phyloP scores from a whole-genome alignment of 2,329 filamentous ascomycete species.

The Pseudogymnoascus sp. region DNA sequence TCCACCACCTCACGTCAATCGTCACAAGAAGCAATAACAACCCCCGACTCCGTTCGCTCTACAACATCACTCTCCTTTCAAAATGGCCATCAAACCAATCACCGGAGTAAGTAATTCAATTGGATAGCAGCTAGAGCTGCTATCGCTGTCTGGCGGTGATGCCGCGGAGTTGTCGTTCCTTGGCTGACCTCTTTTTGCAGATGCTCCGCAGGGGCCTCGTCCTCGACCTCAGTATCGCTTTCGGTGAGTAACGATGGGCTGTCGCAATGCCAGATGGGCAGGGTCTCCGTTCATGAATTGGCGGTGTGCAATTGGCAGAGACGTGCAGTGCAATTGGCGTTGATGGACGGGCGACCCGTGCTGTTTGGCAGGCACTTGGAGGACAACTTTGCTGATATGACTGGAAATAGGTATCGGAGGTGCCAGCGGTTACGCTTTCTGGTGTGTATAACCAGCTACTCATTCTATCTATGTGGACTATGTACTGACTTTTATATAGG shows the following conservation, averaged over 20 bases:
- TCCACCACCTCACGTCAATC: slow-evolving; percentile 18
- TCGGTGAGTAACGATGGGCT: slow-evolving; percentile 36
- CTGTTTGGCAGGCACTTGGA: slow-evolving; percentile 4
- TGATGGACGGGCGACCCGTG: neutral
- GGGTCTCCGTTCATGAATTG: neutral
- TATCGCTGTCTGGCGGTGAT: neutral
- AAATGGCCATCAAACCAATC: slow-evolving; percentile 31
- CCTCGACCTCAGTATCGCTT: slow-evolving; percentile 48
- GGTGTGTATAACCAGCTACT: slow-evolving; percentile 36
- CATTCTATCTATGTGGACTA: neutral
- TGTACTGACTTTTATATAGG: slow-evolving; percentile 16
- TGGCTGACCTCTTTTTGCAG: slow-evolving; percentile 31
- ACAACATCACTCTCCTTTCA: slow-evolving; percentile 12
- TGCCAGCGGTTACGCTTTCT: slow-evolving; percentile 45
- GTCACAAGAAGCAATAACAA: slow-evolving; percentile 22
- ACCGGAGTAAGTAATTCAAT: slow-evolving; percentile 27
- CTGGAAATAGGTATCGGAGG: slow-evolving; percentile 42
- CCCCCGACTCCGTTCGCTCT: slow-evolving; percentile 13
- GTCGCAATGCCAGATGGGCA: neutral
- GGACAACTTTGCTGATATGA: slow-evolving; percentile 11
- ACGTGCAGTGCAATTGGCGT: too few species aligned
- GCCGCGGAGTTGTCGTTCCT: slow-evolving; percentile 12
- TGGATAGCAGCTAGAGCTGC: neutral
- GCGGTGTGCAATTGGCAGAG: neutral
- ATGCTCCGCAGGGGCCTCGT: slow-evolving; percentile 51